Base-by-base conservation (phyloP, 2,329 filamentous ascomycete genomes). In the Endothia cerciana region DNA sequence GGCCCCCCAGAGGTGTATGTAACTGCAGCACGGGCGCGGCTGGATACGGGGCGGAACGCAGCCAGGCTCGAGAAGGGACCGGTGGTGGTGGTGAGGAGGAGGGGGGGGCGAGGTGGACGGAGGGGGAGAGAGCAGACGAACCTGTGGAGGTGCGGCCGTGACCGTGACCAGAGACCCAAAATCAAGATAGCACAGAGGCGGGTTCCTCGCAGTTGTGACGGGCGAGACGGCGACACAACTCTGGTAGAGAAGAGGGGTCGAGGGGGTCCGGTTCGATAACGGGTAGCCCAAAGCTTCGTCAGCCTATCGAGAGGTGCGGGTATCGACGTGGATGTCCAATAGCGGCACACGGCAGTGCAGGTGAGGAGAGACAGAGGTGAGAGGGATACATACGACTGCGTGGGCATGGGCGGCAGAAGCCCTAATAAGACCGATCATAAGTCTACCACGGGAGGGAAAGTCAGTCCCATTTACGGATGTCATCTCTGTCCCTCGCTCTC, bases 371-470 rank as follows among this genome's bases (percentile, higher is more conserved):
- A 28, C 15, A 51, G 47, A 51, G 22, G 49, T 33, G 49, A 25
- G 38, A 40, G 17, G 17, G 17, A 47, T 11, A 33, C 25, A 47
- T 11, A 33, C 25, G n/a, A 15, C 30, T 36, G 33, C 33, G 33
- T 36, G 33, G 33, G 19, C 10, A 28, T 13, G n/a, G 43, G 57
- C 41, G 41, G 58, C 28, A 60, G 58, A 60, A 49, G 58, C 28
- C 58, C 58, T 60, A 47, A 33, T 60, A 60, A 41, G 57, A 60
- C n/a, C n/a, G 19, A 49, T 40, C 25, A 60, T 45, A 28, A 59
- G n/a, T 40, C 53, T 40, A 25, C 28, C 13, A 57, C 19, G 36
- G 53, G 4, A 33, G 30, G 33, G 28, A 40, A 57, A 33, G 15
- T 22, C 8, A 3, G 11, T 25, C 45, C n/a, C n/a, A 4, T 47